Conservation (phyloP, 225 moss, liverwort and hornwort genomes). For the Asterella californica region DNA sequence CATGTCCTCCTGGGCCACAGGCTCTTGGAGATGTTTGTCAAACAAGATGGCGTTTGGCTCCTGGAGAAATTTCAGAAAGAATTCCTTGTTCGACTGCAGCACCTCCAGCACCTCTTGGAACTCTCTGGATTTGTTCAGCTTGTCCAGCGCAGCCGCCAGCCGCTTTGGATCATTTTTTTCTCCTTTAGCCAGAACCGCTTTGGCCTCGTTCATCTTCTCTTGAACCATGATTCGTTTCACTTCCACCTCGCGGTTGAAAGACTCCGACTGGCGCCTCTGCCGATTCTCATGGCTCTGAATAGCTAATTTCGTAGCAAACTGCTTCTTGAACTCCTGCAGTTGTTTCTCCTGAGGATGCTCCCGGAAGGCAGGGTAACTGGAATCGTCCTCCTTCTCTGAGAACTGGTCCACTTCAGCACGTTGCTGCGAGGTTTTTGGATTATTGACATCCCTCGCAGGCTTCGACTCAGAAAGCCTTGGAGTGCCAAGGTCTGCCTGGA, state of each 20-base stretch:
- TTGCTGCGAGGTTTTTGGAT: constrained; percentile 26
- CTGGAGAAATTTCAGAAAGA: constrained; percentile 69
- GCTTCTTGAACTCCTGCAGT: constrained; percentile 67
- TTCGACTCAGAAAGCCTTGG: constrained; percentile 25
- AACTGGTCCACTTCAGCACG: constrained; percentile 17
- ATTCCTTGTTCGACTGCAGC: constrained; percentile 76
- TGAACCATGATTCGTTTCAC: constrained; percentile 64
- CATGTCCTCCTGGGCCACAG: background rate
- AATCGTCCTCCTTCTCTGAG: constrained; percentile 27
- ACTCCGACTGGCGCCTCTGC: constrained; percentile 38
- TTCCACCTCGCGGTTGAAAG: constrained; percentile 51
- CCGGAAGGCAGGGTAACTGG: constrained; percentile 35
- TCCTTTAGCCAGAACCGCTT: constrained; percentile 41
- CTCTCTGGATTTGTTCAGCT: constrained; percentile 62
- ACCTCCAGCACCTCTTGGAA: constrained; percentile 70
- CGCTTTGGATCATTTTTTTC: constrained; percentile 44
- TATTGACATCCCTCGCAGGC: constrained; percentile 17
- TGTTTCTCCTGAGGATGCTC: constrained; percentile 74
- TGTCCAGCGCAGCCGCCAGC: constrained; percentile 42
- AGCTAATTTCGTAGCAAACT: constrained; percentile 52
- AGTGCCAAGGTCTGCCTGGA: constrained; percentile 17
- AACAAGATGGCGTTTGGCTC: constrained; percentile 44
- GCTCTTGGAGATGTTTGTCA: constrained; percentile 33
- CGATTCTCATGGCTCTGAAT: constrained; percentile 31
- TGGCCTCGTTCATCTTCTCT: constrained; percentile 58